A percentile compares a stretch with the other conserved stretches of the same genome.
phyloP scores from a whole-genome alignment of 2,329 filamentous ascomycete genomes.

The Penicillium sclerotigenum region DNA sequence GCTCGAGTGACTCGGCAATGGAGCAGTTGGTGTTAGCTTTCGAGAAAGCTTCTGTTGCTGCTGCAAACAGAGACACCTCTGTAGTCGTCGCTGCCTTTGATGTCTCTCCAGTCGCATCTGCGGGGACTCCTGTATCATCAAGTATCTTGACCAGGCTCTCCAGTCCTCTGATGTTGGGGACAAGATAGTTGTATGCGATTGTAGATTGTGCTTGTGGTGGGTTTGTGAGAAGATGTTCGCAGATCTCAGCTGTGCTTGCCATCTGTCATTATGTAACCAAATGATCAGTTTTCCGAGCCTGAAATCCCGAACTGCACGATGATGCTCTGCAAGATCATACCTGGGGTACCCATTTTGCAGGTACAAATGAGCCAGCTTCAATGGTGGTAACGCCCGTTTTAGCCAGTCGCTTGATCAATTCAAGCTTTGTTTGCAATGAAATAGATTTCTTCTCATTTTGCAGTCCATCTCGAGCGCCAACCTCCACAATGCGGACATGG shows the following conservation, averaged over 20 bases:
- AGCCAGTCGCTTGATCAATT: slow-evolving; percentile 48
- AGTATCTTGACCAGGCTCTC: slow-evolving; percentile 58
- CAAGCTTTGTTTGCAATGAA: slow-evolving; percentile 48
- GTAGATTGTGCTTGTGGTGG: slow-evolving; percentile 50
- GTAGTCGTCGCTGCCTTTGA: slow-evolving; percentile 38
- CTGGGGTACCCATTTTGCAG: slow-evolving; percentile 55
- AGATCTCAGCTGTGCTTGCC: slow-evolving; percentile 62
- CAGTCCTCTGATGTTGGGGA: slow-evolving; percentile 61
- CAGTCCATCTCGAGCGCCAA: slow-evolving; percentile 53
- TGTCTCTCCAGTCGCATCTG: slow-evolving; percentile 28
- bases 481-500: slow-evolving; percentile 54
- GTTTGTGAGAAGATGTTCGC: slow-evolving; percentile 51
- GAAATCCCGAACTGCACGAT: background rate
- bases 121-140: slow-evolving; percentile 40
- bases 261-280: slow-evolving; percentile 45
- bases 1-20: slow-evolving; percentile 59
- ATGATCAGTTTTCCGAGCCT: background rate
- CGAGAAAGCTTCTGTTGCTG: slow-evolving; percentile 63
- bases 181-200: slow-evolving; percentile 64
- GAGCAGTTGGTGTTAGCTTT: slow-evolving; percentile 65
- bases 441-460: slow-evolving; percentile 54
- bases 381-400: slow-evolving; percentile 50
- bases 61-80: slow-evolving; percentile 63
- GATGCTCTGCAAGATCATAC: slow-evolving; percentile 29
- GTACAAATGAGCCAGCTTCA: slow-evolving; percentile 54